Evolutionary conservation across 2,329 filamentous ascomycete species (phyloP).

Genomic region (Blastomyces gilchristii): DNA sequence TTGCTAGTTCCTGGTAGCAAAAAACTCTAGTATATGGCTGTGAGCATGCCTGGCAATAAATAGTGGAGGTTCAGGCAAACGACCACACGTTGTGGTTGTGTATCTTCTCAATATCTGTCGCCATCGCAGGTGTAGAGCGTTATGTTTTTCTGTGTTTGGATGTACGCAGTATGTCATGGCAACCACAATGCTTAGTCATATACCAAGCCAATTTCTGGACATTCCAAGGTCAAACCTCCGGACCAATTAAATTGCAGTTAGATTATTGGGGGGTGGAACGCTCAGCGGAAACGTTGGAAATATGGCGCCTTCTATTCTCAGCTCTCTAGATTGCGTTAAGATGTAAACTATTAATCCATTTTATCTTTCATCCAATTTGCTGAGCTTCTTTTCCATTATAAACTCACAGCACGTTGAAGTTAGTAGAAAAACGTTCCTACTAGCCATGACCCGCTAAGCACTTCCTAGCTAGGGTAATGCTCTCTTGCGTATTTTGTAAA

Average conservation of each 20-base stretch:
- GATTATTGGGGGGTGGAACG: neutral
- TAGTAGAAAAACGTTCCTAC: neutral
- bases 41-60: neutral
- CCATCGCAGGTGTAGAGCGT: neutral
- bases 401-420: neutral
- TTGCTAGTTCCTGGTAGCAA: neutral
- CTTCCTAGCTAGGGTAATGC: neutral
- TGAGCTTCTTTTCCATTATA: neutral
- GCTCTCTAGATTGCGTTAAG: neutral
- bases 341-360: neutral
- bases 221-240: neutral
- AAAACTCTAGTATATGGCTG: neutral
- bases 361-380: neutral
- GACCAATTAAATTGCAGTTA: neutral
- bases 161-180: neutral
- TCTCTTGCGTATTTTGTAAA: neutral
- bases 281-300: neutral
- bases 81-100: neutral
- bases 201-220: neutral
- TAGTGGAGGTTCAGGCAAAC: neutral
- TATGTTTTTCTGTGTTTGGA: neutral
- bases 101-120: neutral
- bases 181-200: neutral
- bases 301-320: too few species aligned
- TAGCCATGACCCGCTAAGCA: neutral